phyloP scores from a whole-genome alignment of 768 basidiomycete species.

The Lactarius hengduanensis region DNA sequence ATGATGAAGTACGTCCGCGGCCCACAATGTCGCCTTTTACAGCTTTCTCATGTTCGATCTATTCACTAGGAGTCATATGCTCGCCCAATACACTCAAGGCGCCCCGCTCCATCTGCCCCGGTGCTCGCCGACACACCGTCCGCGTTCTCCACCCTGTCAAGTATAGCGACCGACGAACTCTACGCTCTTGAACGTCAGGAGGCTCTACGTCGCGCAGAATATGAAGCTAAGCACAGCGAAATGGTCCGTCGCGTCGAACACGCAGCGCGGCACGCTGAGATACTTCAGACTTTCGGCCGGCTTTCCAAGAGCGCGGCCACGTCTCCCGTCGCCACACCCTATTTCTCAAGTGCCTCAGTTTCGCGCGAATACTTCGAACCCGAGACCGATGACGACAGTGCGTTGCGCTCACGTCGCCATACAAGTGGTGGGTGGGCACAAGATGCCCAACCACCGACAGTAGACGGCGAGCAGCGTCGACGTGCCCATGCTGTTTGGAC shows the following conservation, averaged over 20 bases:
- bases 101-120: slow-evolving; percentile 26
- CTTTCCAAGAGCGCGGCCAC: slow-evolving; percentile 29
- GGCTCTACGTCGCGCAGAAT: slow-evolving; percentile 61
- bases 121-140: slow-evolving; percentile 33
- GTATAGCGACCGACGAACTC: slow-evolving; percentile 83
- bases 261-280: slow-evolving; percentile 47
- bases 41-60: slow-evolving; percentile 23
- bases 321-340: slow-evolving; percentile 25
- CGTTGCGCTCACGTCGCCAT: slow-evolving; percentile 39
- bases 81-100: slow-evolving; percentile 32
- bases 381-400: slow-evolving; percentile 41
- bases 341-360: slow-evolving; percentile 10
- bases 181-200: slow-evolving; percentile 87
- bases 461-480: slow-evolving; percentile 38
- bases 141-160: slow-evolving; percentile 61
- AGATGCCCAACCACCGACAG: slow-evolving; percentile 32
- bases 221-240: slow-evolving; percentile 51
- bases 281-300: slow-evolving; percentile 37
- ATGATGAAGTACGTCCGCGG: slow-evolving; percentile 69
- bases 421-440: slow-evolving; percentile 26
- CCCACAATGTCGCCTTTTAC: too few relatives aligned
- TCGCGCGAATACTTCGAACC: slow-evolving; percentile 30
- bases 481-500: slow-evolving; percentile 14
- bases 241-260: slow-evolving; percentile 37
- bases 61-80: slow-evolving; percentile 40